A percentile compares a stretch with the other conserved stretches of the same genome.
phyloP scores from a whole-genome alignment of 352 stramenopile genomes.

The Blastocystis sp. region DNA sequence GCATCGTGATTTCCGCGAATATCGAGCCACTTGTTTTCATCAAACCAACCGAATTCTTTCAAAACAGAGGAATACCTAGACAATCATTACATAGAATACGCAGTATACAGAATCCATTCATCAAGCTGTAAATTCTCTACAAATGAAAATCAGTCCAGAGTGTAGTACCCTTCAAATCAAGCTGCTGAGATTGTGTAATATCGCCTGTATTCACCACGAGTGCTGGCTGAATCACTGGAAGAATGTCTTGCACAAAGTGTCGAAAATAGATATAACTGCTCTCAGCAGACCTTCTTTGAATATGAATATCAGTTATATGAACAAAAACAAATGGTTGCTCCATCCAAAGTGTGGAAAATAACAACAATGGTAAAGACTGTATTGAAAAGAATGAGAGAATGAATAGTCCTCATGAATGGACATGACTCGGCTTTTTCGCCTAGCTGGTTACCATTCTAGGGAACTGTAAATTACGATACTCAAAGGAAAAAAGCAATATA shows the following conservation, averaged over 20 bases:
- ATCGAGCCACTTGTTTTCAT: constrained; percentile 8
- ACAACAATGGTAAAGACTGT: background rate
- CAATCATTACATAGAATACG: background rate
- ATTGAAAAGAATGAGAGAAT: background rate
- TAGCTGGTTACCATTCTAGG: too few species aligned
- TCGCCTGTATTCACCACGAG: constrained; percentile 49
- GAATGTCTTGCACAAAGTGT: constrained; percentile 35
- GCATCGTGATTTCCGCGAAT: constrained; percentile 49
- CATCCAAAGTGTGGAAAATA: background rate
- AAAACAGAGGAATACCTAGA: constrained; percentile 34
- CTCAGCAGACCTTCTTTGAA: background rate
- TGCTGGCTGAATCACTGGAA: background rate
- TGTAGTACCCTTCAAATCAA: background rate
- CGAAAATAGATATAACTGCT: constrained; percentile 45
- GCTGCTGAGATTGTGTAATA: background rate
- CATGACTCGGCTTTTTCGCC: too few species aligned
- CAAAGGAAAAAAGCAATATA: too few species aligned
- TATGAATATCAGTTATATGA: constrained; percentile 50
- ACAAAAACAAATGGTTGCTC: constrained; percentile 40
- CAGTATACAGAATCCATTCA: constrained; percentile 8
- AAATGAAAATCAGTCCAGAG: background rate
- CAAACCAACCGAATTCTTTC: constrained; percentile 20
- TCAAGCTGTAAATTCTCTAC: background rate
- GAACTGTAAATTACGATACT: too few species aligned
- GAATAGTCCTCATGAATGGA: too few species aligned